These are phyloP conservation scores for Atkinsonella hypoxylon DNA, from an alignment of 2,329 filamentous ascomycete species.

Conservation along the genomic window DNA sequence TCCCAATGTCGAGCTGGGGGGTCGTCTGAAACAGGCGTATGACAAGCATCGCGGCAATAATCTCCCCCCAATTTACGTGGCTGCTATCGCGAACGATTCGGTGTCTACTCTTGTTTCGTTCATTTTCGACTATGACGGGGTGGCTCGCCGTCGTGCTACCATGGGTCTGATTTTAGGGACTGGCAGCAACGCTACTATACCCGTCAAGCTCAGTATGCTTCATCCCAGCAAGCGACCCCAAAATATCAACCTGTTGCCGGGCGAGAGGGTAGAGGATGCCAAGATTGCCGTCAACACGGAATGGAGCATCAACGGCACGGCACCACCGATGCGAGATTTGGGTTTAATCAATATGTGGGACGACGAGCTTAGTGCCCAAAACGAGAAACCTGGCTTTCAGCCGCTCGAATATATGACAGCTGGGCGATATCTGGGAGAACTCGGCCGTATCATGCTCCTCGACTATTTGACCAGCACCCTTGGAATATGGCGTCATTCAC, in stretches of 20 bases:
- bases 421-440: conserved; percentile 65
- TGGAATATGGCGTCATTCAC: conserved; percentile 24
- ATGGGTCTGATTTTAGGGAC: conserved; percentile 79
- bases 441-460: conserved; percentile 57
- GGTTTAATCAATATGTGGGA: conserved; percentile 63
- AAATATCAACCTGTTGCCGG: conserved; percentile 36
- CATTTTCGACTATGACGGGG: conserved; percentile 55
- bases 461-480: conserved; percentile 45
- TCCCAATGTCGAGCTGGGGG: conserved; percentile 46
- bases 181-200: conserved; percentile 70
- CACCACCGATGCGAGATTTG: conserved; percentile 50
- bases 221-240: conserved; percentile 48
- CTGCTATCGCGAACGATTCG: conserved; percentile 71
- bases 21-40: conserved; percentile 48
- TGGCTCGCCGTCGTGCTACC: conserved; percentile 49
- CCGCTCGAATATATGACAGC: conserved; percentile 79
- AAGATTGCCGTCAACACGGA: conserved; percentile 73
- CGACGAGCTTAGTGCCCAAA: conserved; percentile 48
- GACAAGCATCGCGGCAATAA: conserved; percentile 30
- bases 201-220: conserved; percentile 51
- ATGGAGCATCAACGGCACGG: conserved; percentile 69
- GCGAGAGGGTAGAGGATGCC: conserved; percentile 34
- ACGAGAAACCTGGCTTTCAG: conserved; percentile 64
- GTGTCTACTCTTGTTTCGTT: conserved; percentile 70
- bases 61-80: conserved; percentile 56